Evolutionary conservation across 139 green algal genomes (phyloP).

Genomic region (Chlorokybus atmophyticus): DNA sequence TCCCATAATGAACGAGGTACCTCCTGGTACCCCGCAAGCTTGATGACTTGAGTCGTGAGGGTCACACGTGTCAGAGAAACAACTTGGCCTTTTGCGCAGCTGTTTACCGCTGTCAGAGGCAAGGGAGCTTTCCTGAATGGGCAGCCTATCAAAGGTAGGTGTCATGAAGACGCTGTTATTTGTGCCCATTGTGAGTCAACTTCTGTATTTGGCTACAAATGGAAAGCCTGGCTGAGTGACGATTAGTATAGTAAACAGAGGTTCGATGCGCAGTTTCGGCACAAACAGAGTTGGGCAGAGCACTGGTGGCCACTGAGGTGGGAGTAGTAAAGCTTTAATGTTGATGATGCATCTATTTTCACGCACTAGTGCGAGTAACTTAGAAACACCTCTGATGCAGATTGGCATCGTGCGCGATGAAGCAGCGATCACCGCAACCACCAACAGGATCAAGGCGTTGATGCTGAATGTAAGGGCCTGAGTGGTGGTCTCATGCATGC

Average conservation of each 20-base stretch:
- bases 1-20: constrained; percentile 70
- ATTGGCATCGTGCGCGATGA: neutral
- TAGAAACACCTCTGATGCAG: neutral
- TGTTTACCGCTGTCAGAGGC: constrained; percentile 32
- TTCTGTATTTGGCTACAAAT: too few relatives aligned
- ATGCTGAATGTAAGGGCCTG: neutral
- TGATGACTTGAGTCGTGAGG: neutral
- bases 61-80: neutral
- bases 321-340: constrained; percentile 9
- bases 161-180: too few relatives aligned
- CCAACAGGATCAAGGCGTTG: neutral
- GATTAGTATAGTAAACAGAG: too few relatives aligned
- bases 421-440: neutral
- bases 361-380: neutral
- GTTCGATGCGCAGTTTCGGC: constrained; percentile 10
- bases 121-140: constrained; percentile 65
- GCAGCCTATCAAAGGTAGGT: constrained; percentile 36
- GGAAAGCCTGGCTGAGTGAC: too few relatives aligned
- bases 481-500: neutral
- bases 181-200: too few relatives aligned
- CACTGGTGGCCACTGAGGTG: constrained; percentile 77
- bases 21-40: too few relatives aligned
- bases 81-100: neutral
- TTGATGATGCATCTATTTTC: neutral
- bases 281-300: constrained; percentile 36